Evolutionary conservation across 495 filamentous ascomycete species (phyloP).

Genomic region (Penicillium chermesinum): DNA sequence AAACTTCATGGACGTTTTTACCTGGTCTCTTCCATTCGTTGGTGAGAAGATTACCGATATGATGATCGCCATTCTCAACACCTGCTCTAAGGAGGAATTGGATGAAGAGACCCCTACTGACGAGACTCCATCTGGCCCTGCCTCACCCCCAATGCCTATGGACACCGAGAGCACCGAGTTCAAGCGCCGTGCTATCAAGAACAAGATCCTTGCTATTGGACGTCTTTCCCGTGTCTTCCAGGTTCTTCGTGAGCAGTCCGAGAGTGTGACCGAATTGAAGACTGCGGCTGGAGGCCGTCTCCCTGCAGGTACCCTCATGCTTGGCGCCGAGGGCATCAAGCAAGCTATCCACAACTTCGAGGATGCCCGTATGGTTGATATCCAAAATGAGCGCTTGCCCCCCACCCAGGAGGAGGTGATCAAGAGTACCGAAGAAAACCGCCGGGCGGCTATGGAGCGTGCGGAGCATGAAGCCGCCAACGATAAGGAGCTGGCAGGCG

Average conservation of each 20-base stretch:
- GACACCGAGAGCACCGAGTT: slow-evolving; percentile 83
- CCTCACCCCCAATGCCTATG: slow-evolving; percentile 63
- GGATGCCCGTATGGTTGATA: slow-evolving; percentile 94
- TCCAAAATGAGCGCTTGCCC: slow-evolving; percentile 92
- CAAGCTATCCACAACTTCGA: slow-evolving; percentile 97
- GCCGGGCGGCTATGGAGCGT: slow-evolving; percentile 74
- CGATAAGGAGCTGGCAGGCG: slow-evolving; percentile 73
- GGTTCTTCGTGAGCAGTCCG: slow-evolving; percentile 93
- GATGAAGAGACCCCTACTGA: slow-evolving; percentile 73
- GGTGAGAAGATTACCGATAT: slow-evolving; percentile 99
- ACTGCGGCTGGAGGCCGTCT: slow-evolving; percentile 90
- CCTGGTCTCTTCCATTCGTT: slow-evolving; percentile 97
- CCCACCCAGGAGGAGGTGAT: slow-evolving; percentile 89
- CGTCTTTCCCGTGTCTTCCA: slow-evolving; percentile 97
- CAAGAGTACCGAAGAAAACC: slow-evolving; percentile 69
- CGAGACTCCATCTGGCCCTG: slow-evolving; percentile 52
- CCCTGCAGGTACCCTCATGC: slow-evolving; percentile 93
- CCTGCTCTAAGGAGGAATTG: slow-evolving; percentile 95
- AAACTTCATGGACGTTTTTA: slow-evolving; percentile 99
- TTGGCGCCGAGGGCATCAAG: slow-evolving; percentile 97
- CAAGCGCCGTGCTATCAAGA: slow-evolving; percentile 95
- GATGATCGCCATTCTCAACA: slow-evolving; percentile 97
- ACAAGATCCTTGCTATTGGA: slow-evolving; percentile 98
- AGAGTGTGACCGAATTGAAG: slow-evolving; percentile 95
- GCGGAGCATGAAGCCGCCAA: slow-evolving; percentile 86